These are phyloP conservation scores for Micractinium conductrix DNA, from an alignment of 139 green algal genomes.

Conservation along the genomic window DNA sequence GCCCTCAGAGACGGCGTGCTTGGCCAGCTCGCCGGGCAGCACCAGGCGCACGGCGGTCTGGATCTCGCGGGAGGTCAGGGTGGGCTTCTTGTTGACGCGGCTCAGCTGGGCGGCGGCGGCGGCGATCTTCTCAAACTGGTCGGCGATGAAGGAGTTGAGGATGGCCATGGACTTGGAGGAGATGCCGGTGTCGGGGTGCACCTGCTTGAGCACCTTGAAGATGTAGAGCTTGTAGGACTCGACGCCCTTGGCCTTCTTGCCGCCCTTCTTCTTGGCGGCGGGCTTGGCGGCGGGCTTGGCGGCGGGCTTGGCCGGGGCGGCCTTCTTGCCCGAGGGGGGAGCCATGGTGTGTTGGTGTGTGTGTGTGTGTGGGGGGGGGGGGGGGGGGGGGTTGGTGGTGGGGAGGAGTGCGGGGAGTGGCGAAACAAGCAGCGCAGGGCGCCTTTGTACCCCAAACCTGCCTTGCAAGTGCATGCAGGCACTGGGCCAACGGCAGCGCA, in stretches of 20 bases:
- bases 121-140: conserved; percentile 88
- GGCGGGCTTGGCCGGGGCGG: neutral
- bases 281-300: neutral
- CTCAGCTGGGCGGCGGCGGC: conserved; percentile 73
- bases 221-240: conserved; percentile 26
- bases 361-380: too few species aligned
- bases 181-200: conserved; percentile 88
- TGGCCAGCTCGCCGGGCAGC: conserved; percentile 73
- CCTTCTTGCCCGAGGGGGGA: neutral
- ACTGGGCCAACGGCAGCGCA: neutral
- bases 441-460: too few species aligned
- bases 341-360: neutral
- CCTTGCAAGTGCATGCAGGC: too few species aligned
- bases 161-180: conserved; percentile 84
- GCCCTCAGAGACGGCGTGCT: conserved; percentile 74
- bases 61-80: conserved; percentile 89
- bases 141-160: conserved; percentile 84
- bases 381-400: neutral
- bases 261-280: neutral
- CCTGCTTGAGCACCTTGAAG: conserved; percentile 59
- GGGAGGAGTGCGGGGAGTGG: too few species aligned
- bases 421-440: too few species aligned
- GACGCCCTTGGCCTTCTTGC: conserved; percentile 23
- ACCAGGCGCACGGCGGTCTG: conserved; percentile 87
- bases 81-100: conserved; percentile 91